These are phyloP conservation scores for Claviceps sp. DNA, from an alignment of 2,329 filamentous ascomycete species.

Conservation along the genomic window DNA sequence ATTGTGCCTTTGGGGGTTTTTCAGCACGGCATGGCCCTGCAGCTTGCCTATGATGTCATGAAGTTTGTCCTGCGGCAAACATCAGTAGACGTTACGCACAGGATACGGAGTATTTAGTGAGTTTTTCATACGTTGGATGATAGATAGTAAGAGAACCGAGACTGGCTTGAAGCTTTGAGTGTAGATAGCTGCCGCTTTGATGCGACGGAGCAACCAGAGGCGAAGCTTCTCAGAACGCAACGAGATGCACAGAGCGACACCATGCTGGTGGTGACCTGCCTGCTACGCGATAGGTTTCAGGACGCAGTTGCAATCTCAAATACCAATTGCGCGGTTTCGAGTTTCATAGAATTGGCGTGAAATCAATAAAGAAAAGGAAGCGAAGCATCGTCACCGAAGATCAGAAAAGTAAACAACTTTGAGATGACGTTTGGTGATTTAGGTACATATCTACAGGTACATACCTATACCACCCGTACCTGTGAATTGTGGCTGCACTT, in stretches of 20 bases:
- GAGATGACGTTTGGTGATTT: background rate
- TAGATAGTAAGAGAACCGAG: slow-evolving; percentile 12
- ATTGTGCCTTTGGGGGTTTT: slow-evolving; percentile 19
- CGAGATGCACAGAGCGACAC: slow-evolving; percentile 6
- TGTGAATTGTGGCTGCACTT: background rate
- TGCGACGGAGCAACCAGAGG: background rate
- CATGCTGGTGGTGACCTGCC: slow-evolving; percentile 9
- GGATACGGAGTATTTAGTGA: background rate
- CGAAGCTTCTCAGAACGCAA: slow-evolving; percentile 10
- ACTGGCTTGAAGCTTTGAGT: slow-evolving; percentile 7
- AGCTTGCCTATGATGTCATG: slow-evolving; percentile 11
- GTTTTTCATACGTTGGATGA: slow-evolving; percentile 3
- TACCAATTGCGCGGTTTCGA: background rate
- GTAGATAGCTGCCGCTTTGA: slow-evolving; percentile 8
- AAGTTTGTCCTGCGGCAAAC: slow-evolving; percentile 6
- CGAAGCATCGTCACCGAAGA: background rate
- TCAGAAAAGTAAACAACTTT: background rate
- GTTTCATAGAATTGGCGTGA: background rate
- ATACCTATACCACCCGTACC: too few species aligned
- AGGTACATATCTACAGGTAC: background rate
- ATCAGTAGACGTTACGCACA: background rate
- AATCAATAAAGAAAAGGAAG: background rate
- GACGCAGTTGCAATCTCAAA: background rate
- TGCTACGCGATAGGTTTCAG: background rate
- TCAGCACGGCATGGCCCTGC: slow-evolving; percentile 12